Base-by-base conservation (phyloP, 1,284 basidiomycete species). In the Stygiomarasmius scandens region DNA sequence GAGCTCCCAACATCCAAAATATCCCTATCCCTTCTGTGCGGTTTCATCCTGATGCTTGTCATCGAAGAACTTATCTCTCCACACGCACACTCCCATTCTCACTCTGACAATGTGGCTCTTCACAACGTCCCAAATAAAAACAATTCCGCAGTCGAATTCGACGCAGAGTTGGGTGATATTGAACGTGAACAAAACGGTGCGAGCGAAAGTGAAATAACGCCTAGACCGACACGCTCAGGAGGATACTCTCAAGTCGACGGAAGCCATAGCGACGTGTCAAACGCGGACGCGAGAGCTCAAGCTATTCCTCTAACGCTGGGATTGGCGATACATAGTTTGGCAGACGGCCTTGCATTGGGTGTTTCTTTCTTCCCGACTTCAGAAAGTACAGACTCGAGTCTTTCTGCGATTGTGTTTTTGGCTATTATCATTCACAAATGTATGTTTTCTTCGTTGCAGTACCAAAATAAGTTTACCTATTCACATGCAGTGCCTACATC, bases 361-460 rank as follows among this genome's bases (percentile, higher is more conserved):
- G 90, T 93, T 2, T 87, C 90, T 1, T 81, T 82, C 24, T 71
- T 87, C 2, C 75, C 76, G 3, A 66, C 67, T 9, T 60, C 70
- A 4, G 60, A 64, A n/a, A 65, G 73, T 23, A 64, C 74, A 5
- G 77, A 72, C 32, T 55, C 38, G 32, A 71, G 71, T 44, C 67
- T 96, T 29, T 90, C 93, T 1, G 66, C 93, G 11, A 78, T 96
- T 44, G 89, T 97, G 0, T 96, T 97, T 69, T 67, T 96, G 27
- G 95, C 95, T 1, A 83, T 97, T 32, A 80, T 93, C 45, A 78
- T 96, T 9, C 95, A 97, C 73, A 97, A 96, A 82, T 91, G 93
- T 88, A 61, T 11, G 63, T 62, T 19, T 32, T 56, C 48, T 46
- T 24, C 34, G 27, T 45, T n/a, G n/a, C n/a, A n/a, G n/a, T n/a